phyloP scores from a whole-genome alignment of 495 filamentous ascomycete species.

The Podospora pseudoanserina region DNA sequence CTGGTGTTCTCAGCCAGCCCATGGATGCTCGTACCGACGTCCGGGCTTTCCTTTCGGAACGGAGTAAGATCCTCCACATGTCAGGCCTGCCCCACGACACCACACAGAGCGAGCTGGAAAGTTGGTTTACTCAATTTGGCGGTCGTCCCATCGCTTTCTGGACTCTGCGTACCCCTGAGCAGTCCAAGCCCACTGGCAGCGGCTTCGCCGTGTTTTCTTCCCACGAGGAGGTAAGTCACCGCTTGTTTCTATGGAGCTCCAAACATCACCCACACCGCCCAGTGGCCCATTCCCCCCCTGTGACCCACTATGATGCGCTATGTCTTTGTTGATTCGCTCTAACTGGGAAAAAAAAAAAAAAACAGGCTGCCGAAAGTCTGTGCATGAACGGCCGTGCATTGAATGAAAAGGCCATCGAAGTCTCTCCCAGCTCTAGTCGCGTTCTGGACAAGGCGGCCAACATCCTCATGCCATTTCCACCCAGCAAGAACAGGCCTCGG shows the following conservation, averaged over 20 bases:
- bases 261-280: background rate
- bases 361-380: constrained; percentile 85
- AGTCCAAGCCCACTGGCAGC: constrained; percentile 96
- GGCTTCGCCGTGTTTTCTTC: constrained; percentile 98
- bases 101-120: constrained; percentile 95
- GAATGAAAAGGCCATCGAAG: constrained; percentile 98
- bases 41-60: constrained; percentile 88
- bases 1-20: constrained; percentile 86
- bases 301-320: background rate
- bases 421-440: constrained; percentile 91
- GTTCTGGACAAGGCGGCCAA: constrained; percentile 93
- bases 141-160: constrained; percentile 99
- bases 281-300: constrained; percentile 4
- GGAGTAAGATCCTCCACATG: constrained; percentile 97
- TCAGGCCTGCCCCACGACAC: constrained; percentile 96
- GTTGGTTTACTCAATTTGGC: constrained; percentile 98
- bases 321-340: background rate
- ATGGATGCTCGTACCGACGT: constrained; percentile 98
- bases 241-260: background rate
- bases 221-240: constrained; percentile 85
- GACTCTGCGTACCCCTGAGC: constrained; percentile 95
- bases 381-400: constrained; percentile 98
- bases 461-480: constrained; percentile 93
- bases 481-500: constrained; percentile 94
- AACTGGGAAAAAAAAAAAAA: constrained; percentile 10